Evolutionary conservation across 1,139 yeast species (phyloP), one percentile per base, ranked within the genome.

Genomic region (Scheffersomyces cryptocercus): DNA sequence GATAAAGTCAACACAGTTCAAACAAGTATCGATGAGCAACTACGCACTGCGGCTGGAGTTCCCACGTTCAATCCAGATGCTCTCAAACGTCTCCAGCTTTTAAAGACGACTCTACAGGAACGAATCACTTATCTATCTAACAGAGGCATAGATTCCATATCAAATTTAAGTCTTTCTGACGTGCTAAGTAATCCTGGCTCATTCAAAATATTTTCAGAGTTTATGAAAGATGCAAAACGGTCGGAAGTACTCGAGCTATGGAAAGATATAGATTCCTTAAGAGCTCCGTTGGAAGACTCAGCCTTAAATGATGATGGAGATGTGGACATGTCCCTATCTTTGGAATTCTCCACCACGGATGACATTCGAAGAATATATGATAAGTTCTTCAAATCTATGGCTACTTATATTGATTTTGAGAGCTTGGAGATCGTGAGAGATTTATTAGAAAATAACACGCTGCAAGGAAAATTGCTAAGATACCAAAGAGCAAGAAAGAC

Each of bases 251-350:
- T 88, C 3, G 82, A 80, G 38, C 83, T 82, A 47, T 88, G 91
- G 87, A 62, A 77, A 9, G 75, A 81, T 0, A 85, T 87, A 1
- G 88, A 88, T 48, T 71, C 77, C 1, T 72, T 88, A 32, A 81
- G 82, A 53, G 87, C 86, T 40, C 96, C 96, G 0, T 62, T 87
- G 24, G 93, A 85, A 47, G 84, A 77, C 48, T 61, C 52, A 20
- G 58, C 47, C 36, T 55, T 42, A 35, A 53, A 49, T 5, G 60
- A 56, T 8, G 68, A 60, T 14, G 58, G 55, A 4, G 62, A 57
- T 9, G 50, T 48, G 12, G 54, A 59, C 8, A 48, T 65, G 29
- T 54, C 65, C 2, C 47, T 72, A 14, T 65, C 67, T 12, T 57
- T 67, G 11, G 75, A 71, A 40, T 70, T 75, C 51, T 64, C 78